Base-by-base conservation (phyloP, 106 monocot genomes). In the Dioscorea alata region DNA sequence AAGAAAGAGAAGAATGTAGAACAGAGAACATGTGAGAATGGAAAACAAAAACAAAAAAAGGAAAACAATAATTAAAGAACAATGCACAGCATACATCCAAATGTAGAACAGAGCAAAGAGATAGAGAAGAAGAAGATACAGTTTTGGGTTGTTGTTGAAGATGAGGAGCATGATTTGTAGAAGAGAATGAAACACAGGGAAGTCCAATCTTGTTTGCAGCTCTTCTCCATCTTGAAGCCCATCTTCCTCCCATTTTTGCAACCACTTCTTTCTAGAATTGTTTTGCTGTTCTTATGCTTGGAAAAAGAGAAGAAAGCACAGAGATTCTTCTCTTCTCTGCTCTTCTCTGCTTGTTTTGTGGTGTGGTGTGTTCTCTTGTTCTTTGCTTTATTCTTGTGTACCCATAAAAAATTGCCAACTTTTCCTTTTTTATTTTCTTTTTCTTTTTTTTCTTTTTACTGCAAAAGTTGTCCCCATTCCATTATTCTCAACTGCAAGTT, bases 181-280 rank as follows among this genome's bases (percentile, higher is more conserved):
- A 8, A 3, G 42, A 42, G 42, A 42, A 42, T 42, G 71, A 81
- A 64, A 77, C 78, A 75, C 90, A 95, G 7, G 74, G 73, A 23
- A 90, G 67, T 20, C 81, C 49, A 59, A 95, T 74, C 60, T 66
- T 77, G 72, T 75, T 83, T 5, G 74, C 69, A 7, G 74, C 72
- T 64, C 68, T 69, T 73, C 76, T 86, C 76, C 88, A 76, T 52
- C 64, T 78, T 42, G 80, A 81, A 23, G 64, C 73, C 9, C 81
- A 74, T 33, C 79, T 8, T 49, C 34, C 32, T 49, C 65, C 71
- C 8, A 73, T 23, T 15, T 50, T 23, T 23, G 15, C 18, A n/a
- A 12, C 33, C n/a, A 19, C 32, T 60, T 50, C 23, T 67, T 10
- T 62, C 32, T 28, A 12, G 25, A 12, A 14, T 31, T 62, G 15